Conservation (phyloP, 768 basidiomycete genomes). For the Suillus bovinus region DNA sequence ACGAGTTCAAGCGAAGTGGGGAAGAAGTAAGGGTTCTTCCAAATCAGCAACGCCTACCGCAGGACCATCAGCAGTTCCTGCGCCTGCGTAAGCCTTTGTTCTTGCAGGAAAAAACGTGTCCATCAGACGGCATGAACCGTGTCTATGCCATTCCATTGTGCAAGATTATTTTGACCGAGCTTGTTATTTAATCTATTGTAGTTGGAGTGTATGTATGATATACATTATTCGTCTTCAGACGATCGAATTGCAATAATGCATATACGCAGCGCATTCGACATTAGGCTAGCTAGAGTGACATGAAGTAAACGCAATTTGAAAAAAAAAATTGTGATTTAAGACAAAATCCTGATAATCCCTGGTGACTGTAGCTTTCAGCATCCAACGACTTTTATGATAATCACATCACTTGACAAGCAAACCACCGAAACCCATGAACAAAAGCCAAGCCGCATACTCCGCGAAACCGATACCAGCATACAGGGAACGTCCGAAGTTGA, state of each 20-base stretch:
- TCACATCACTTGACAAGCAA: conserved; percentile 9
- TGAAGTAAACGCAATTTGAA: not conserved
- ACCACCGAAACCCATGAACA: conserved; percentile 27
- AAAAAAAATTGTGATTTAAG: not conserved
- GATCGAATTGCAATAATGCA: not conserved
- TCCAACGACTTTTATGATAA: not conserved
- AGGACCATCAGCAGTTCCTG: conserved; percentile 11
- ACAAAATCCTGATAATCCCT: not conserved
- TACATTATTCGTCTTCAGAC: not conserved
- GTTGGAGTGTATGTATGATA: conserved; percentile 5
- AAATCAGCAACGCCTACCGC: conserved; percentile 31
- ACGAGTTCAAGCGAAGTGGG: conserved; percentile 82
- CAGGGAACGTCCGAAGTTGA: conserved; percentile 57
- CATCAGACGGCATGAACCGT: not conserved
- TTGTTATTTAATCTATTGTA: not conserved
- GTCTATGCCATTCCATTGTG: conserved; percentile 5
- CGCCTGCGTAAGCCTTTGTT: conserved; percentile 15
- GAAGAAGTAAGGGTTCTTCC: conserved; percentile 57
- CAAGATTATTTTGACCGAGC: not conserved
- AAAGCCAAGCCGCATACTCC: conserved; percentile 43
- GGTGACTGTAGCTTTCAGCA: not conserved
- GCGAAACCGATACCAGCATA: conserved; percentile 34
- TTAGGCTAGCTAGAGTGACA: not conserved
- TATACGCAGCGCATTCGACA: not conserved
- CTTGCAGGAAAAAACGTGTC: not conserved